Evolutionary conservation across 2,329 filamentous ascomycete species (phyloP).

Genomic region (Beauveria pseudobassiana): DNA sequence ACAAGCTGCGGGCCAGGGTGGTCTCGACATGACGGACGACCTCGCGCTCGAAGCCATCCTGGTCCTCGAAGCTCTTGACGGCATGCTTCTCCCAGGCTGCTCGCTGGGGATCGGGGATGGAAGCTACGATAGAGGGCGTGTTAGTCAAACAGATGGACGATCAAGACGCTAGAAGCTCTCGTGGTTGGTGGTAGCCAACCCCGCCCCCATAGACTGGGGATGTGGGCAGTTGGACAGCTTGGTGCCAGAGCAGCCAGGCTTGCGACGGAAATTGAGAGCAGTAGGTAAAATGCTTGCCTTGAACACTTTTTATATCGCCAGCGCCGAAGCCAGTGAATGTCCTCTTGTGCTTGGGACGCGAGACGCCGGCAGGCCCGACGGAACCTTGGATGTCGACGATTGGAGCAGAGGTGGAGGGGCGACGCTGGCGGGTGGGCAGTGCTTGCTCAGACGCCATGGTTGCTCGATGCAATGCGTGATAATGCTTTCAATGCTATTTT

Average conservation of each 20-base stretch:
- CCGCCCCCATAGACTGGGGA: slow-evolving; percentile 3
- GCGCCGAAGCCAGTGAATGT: slow-evolving; percentile 93
- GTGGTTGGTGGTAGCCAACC: background rate
- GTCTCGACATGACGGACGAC: slow-evolving; percentile 94
- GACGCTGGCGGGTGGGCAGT: slow-evolving; percentile 61
- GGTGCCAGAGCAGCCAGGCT: background rate
- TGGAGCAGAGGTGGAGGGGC: slow-evolving; percentile 72
- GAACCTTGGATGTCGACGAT: slow-evolving; percentile 81
- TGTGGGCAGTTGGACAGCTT: background rate
- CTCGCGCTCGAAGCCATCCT: slow-evolving; percentile 81
- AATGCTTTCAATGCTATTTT: background rate
- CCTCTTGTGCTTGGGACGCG: slow-evolving; percentile 89
- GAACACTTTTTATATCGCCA: slow-evolving; percentile 85
- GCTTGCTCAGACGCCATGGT: slow-evolving; percentile 29
- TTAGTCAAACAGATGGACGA: slow-evolving; percentile 8
- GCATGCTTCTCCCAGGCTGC: slow-evolving; percentile 65
- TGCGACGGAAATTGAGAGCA: background rate
- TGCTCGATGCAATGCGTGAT: background rate
- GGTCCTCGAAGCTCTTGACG: slow-evolving; percentile 62
- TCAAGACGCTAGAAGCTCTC: background rate
- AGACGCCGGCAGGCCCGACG: slow-evolving; percentile 76
- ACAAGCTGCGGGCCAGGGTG: slow-evolving; percentile 88
- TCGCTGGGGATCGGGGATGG: slow-evolving; percentile 82
- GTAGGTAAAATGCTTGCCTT: slow-evolving; percentile 49
- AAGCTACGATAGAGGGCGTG: slow-evolving; percentile 36